Conservation (phyloP, 2,329 filamentous ascomycete species). For the Plenodomus biglobosus region DNA sequence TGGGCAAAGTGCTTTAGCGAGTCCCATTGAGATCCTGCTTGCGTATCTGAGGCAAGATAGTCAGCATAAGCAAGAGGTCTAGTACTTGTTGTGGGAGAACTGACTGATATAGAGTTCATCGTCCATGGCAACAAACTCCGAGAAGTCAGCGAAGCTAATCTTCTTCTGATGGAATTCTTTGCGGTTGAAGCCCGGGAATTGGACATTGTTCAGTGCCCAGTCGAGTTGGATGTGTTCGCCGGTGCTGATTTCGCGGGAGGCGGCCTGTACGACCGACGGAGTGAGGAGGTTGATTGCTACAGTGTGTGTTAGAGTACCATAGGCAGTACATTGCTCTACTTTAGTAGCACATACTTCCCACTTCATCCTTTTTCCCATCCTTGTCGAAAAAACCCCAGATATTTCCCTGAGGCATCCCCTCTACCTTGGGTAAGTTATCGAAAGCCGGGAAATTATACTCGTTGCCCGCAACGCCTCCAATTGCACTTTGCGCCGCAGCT, state of each 20-base stretch:
- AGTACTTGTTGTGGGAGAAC: background rate
- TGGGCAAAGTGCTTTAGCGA: slow-evolving; percentile 42
- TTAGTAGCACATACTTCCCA: slow-evolving; percentile 50
- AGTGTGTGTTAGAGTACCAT: too few species aligned
- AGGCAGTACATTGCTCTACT: too few species aligned
- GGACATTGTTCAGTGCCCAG: slow-evolving; percentile 60
- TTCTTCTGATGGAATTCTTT: slow-evolving; percentile 56
- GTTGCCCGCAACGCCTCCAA: background rate
- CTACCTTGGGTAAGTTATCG: slow-evolving; percentile 36
- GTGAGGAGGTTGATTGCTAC: slow-evolving; percentile 51
- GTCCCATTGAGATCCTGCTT: slow-evolving; percentile 42
- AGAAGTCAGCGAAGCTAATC: slow-evolving; percentile 46
- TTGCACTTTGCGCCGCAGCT: background rate
- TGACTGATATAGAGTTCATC: slow-evolving; percentile 31
- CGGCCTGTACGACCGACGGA: slow-evolving; percentile 54
- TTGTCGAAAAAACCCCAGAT: slow-evolving; percentile 42
- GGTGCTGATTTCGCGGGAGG: slow-evolving; percentile 54
- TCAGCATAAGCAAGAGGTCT: too few species aligned
- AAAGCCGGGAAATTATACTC: slow-evolving; percentile 35
- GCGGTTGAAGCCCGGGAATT: slow-evolving; percentile 57
- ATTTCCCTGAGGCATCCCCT: slow-evolving; percentile 37
- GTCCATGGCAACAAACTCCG: slow-evolving; percentile 32
- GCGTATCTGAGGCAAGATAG: slow-evolving; percentile 20
- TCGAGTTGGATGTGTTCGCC: slow-evolving; percentile 56
- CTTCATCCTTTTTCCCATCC: slow-evolving; percentile 51